These are phyloP conservation scores for Diaporthe caulivora DNA, from an alignment of 2,329 filamentous ascomycete species.

Conservation along the genomic window DNA sequence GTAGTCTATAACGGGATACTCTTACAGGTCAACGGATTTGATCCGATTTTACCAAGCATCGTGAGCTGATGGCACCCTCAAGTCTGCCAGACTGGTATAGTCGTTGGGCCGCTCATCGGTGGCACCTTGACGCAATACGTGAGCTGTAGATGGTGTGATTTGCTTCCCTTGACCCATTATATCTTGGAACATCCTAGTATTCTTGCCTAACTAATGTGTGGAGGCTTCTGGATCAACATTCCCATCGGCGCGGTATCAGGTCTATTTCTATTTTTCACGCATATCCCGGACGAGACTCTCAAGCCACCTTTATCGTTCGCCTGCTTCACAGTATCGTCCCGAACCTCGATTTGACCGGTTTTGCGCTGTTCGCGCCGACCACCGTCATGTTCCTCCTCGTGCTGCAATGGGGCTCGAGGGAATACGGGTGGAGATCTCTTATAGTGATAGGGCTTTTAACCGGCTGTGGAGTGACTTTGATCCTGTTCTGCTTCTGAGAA, in stretches of 20 bases:
- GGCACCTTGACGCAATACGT: constrained; percentile 52
- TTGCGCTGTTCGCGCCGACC: constrained; percentile 54
- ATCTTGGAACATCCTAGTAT: too few species aligned
- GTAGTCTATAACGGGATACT: neutral
- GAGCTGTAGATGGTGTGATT: constrained; percentile 58
- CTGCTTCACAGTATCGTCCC: constrained; percentile 43
- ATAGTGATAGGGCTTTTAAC: constrained; percentile 55
- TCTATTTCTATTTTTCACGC: constrained; percentile 45
- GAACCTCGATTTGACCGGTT: constrained; percentile 54
- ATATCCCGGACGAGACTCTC: constrained; percentile 48
- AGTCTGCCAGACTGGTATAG: constrained; percentile 55
- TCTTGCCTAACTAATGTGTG: too few species aligned
- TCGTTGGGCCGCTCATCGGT: constrained; percentile 59
- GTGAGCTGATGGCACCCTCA: neutral
- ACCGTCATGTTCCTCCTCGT: constrained; percentile 56
- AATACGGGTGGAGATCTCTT: constrained; percentile 53
- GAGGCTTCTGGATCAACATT: constrained; percentile 57
- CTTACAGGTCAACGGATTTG: neutral
- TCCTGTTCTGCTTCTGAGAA: constrained; percentile 56
- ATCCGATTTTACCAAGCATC: fast-evolving
- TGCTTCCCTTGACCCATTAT: constrained; percentile 11
- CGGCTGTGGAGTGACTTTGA: constrained; percentile 47
- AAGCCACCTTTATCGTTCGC: constrained; percentile 45
- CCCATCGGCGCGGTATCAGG: constrained; percentile 53
- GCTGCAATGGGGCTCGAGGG: constrained; percentile 54